Base-by-base conservation (phyloP, 495 filamentous ascomycete genomes). In the Xylaria sp. region DNA sequence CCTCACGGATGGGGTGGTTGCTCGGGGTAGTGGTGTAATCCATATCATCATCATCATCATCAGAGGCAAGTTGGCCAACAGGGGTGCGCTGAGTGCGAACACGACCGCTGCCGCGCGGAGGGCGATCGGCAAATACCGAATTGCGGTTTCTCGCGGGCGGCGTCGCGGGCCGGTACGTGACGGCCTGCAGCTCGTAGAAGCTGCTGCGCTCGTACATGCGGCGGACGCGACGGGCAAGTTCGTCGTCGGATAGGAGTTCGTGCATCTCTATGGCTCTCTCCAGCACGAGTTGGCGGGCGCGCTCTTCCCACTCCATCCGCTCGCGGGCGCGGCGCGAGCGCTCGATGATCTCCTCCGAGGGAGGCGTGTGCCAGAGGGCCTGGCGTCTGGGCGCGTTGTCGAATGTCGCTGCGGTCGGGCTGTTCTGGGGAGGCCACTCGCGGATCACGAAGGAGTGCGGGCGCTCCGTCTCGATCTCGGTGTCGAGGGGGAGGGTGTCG, bases 161-260 rank as follows among this genome's bases (percentile, higher is more conserved):
- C 7, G 67, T 50, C 41, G 67, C 11, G 31, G 41, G 57, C 0
- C n/a, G 0, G 31, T 52, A 69, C 6, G 43, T 48, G n/a, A 15
- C 11, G 2, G 55, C 6, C 19, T 17, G 4, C 19, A 69, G n/a
- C n/a, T 2, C 4, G 44, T 21, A 69, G 19, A 17, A 53, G 55
- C 67, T 61, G 21, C 57, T 50, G 19, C 57, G 67, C 7, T 69
- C 26, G 6, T 61, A 68, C 53, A 68, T 59, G 12, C 19, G 40
- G 21, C 55, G 52, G n/a, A 44, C 66, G 5, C 55, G 66, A 8
- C 21, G 37, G 6, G 3, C 14, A 5, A 69, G 4, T 3, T 69
- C 57, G 14, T 69, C 67, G 5, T 61, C 67, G 2, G 55, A 52
- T n/a, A 62, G 57, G 0, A 3, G 19, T 12, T 61, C 57, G 37